Base-by-base conservation (phyloP, 2,329 filamentous ascomycete genomes). In the Aspergillus glaucus region DNA sequence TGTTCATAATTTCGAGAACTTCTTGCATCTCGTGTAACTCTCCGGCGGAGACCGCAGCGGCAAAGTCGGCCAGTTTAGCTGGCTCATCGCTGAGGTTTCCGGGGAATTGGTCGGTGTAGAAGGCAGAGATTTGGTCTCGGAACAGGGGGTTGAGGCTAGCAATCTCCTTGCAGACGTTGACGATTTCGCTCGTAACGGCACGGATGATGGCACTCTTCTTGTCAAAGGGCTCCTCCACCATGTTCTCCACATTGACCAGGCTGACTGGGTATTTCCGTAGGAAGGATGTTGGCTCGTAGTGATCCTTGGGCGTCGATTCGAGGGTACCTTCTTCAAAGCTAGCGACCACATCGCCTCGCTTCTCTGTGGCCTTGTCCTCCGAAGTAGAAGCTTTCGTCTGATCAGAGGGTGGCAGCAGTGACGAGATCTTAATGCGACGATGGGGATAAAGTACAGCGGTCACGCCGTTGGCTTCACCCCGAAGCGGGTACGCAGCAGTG, bases 131-230 rank as follows among this genome's bases (percentile, higher is more conserved):
- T 65, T 98, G 93, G 63, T 98, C 93, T 50, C 92, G 83, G 78
- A 98, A 98, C 17, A 98, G 78, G 51, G 87, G 89, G 73, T 97
- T 98, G 71, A 96, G 82, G 41, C 84, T 86, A 8, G 92, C 92
- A 47, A 98, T 89, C 67, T 97, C 91, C 73, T 96, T 97, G 77
- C 96, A 97, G 0, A 95, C 93, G 66, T 96, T 97, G 65, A 98
- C 90, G 53, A 98, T 97, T 73, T 98, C 94, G 62, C 92, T 95
- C 44, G 92, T 93, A 42, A 98, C 84, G 10, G 93, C 93, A 48
- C 89, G 85, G 51, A 97, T 90, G 30, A 93, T 84, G 15, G 86
- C 85, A 62, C 87, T 93, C 71, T 92, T 94, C 63, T 89, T 86
- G 67, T 97, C 93, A 65, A 88, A 88, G 0, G 90, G 85, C 62